phyloP scores from a whole-genome alignment of 2,329 filamentous ascomycete species.

The Aspergillus amoenus region DNA sequence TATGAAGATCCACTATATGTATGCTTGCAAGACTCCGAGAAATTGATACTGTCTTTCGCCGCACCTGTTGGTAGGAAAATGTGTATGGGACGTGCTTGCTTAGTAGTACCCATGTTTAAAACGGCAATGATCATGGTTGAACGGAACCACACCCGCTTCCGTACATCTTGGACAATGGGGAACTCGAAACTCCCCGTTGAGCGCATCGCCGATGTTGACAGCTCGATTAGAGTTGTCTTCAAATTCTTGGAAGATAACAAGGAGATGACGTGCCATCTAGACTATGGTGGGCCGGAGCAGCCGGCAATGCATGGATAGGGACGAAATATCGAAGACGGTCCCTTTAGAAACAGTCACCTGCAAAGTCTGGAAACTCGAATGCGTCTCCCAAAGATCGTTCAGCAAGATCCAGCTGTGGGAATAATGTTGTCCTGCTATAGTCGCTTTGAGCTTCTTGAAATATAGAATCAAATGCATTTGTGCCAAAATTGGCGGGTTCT shows the following conservation, averaged over 20 bases:
- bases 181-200: background rate
- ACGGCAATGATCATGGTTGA: background rate
- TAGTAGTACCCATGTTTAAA: background rate
- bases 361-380: conserved; percentile 22
- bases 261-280: background rate
- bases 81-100: background rate
- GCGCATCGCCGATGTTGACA: background rate
- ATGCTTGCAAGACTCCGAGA: background rate
- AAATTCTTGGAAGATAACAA: background rate
- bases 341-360: conserved; percentile 18
- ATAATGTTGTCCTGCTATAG: conserved; percentile 6
- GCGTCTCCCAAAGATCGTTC: conserved; percentile 13
- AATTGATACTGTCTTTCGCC: background rate
- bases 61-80: background rate
- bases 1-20: background rate
- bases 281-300: background rate
- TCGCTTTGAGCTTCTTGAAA: conserved; percentile 20
- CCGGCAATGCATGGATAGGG: background rate
- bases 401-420: conserved; percentile 7
- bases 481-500: conserved; percentile 15
- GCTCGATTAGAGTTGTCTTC: background rate
- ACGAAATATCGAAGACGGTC: background rate
- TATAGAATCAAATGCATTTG: conserved; percentile 17
- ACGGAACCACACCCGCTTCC: background rate
- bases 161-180: background rate